Conservation (phyloP, 164 flowering plant genomes). For the Buxus sempervirens region DNA sequence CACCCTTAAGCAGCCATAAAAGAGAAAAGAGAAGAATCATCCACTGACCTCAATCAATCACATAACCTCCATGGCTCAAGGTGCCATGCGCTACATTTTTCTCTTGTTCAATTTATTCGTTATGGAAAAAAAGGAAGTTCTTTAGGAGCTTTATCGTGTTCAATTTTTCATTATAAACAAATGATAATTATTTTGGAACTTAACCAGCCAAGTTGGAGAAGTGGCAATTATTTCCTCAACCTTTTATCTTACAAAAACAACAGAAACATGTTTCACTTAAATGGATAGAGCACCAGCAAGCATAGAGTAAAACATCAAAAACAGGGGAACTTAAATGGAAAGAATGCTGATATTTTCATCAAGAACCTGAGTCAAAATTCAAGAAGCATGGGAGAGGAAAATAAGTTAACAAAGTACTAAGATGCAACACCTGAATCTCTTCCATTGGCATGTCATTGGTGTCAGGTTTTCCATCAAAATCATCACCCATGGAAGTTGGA, state of each 20-base stretch:
- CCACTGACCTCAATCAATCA: neutral
- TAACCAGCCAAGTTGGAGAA: neutral
- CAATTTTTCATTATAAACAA: too few species aligned
- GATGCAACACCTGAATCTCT: conserved; percentile 54
- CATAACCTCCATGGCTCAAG: neutral
- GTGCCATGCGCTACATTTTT: neutral
- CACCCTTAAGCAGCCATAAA: neutral
- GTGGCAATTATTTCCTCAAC: too few species aligned
- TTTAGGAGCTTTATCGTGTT: too few species aligned
- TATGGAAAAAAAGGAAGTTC: too few species aligned
- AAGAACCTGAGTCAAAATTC: neutral
- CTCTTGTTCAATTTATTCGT: neutral
- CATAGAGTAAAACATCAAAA: neutral
- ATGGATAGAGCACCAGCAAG: too few species aligned
- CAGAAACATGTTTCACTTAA: too few species aligned
- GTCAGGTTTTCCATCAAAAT: conserved; percentile 63
- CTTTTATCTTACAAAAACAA: too few species aligned
- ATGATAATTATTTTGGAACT: neutral
- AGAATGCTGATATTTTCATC: neutral
- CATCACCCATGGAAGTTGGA: conserved; percentile 31
- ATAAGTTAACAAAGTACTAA: neutral
- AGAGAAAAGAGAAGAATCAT: neutral
- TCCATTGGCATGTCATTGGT: conserved; percentile 79
- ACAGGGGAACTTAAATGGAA: neutral
- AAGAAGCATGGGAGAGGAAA: conserved; percentile 1